Conservation (phyloP, 495 filamentous ascomycete genomes). For the Penicillium goetzii region DNA sequence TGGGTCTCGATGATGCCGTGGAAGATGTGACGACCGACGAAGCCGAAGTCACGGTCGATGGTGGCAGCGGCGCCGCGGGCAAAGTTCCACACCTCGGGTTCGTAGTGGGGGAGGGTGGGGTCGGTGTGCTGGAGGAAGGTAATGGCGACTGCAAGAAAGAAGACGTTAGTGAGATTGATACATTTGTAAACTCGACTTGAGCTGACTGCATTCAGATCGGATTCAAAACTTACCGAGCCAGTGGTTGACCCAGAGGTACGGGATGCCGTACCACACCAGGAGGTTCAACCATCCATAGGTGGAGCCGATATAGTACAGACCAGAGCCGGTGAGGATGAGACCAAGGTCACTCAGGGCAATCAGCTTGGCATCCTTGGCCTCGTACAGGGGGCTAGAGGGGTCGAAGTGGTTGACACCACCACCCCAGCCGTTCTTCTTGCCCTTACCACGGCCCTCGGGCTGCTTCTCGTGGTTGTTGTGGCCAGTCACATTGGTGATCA, state of each 20-base stretch:
- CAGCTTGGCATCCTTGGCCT: slow-evolving; percentile 81
- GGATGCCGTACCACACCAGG: slow-evolving; percentile 89
- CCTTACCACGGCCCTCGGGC: slow-evolving; percentile 83
- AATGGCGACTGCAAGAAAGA: slow-evolving; percentile 52
- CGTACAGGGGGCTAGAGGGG: slow-evolving; percentile 84
- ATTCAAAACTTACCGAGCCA: slow-evolving; percentile 63
- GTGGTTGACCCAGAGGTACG: slow-evolving; percentile 99
- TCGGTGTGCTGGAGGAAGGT: slow-evolving; percentile 67
- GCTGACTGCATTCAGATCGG: neutral
- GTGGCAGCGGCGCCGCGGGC: slow-evolving; percentile 61
- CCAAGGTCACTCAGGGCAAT: slow-evolving; percentile 86
- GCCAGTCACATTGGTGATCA: slow-evolving; percentile 82
- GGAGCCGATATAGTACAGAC: slow-evolving; percentile 63
- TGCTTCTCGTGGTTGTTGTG: slow-evolving; percentile 89
- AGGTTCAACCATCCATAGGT: slow-evolving; percentile 85
- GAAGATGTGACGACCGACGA: slow-evolving; percentile 60
- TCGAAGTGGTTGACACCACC: slow-evolving; percentile 93
- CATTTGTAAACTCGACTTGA: neutral
- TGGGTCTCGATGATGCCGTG: slow-evolving; percentile 67
- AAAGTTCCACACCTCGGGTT: slow-evolving; percentile 59
- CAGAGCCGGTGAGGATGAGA: slow-evolving; percentile 59
- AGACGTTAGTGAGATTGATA: slow-evolving; percentile 12
- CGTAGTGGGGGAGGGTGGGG: slow-evolving; percentile 61
- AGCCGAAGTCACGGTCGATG: slow-evolving; percentile 64
- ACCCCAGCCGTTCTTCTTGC: slow-evolving; percentile 82